Evolutionary conservation across 192 early-diverging fungal species (phyloP), one percentile per base, ranked within the genome.

Genomic region (Polychytrium aggregatum): DNA sequence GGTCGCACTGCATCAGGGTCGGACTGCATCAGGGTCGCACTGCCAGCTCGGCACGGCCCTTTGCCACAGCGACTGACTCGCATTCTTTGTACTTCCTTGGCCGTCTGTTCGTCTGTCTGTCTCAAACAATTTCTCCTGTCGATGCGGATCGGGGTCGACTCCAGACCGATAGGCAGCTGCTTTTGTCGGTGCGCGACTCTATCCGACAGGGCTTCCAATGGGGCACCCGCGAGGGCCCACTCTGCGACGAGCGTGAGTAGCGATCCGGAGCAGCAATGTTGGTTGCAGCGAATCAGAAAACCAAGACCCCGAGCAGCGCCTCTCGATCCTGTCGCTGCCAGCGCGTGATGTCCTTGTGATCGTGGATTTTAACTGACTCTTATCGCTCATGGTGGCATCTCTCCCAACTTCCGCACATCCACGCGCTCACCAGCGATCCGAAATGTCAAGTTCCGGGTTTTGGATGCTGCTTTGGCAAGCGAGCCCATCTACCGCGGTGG

Each of bases 131-230:
- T n/a, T n/a, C n/a, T n/a, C n/a, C n/a, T n/a, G n/a, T n/a, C n/a
- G n/a, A n/a, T n/a, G n/a, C n/a, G n/a, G n/a, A n/a, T n/a, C n/a
- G n/a, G n/a, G n/a, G n/a, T n/a, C n/a, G n/a, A n/a, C n/a, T 60
- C 59, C 27, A 66, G 59, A 73, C 70, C 2, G 86, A 99, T 59
- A 88, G 89, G 68, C 64, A 83, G 35, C 55, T 88, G 27, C 61
- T 99, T 28, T 68, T 70, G 16, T 66, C 79, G 22, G 84, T 89
- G 35, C 74, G 80, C 6, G 96, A 97, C 56, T 80, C 83, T 16
- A 76, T 99, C 49, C 74, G 78, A 35, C 91, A 96, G 65, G 96
- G 96, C 31, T 99, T 99, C 73, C 88, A 92, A 63, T 99, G 96
- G 96, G 92, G 86, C 22, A 78, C 90, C 0, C 76, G 90, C 37